Percentiles rank a stretch among this genome's conserved stretches.
Conservation (phyloP, 306 rosid species). For the Trifolium fragiferum region DNA sequence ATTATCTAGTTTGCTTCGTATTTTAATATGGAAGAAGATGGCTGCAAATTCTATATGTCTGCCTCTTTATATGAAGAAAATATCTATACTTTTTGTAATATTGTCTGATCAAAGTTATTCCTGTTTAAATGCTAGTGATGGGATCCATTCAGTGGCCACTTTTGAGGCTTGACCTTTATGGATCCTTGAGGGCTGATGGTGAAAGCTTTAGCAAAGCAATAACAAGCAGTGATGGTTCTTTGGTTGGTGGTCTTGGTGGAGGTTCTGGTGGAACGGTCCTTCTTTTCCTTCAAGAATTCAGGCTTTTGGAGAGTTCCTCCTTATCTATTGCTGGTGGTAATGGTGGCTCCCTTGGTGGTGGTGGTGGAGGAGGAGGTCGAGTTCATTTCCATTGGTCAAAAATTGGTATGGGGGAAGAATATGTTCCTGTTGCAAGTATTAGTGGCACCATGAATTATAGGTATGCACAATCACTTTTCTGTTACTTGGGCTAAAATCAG, state of each 20-base stretch:
- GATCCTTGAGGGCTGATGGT: constrained; percentile 87
- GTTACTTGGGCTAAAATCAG: constrained; percentile 9
- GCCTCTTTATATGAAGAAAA: constrained; percentile 34
- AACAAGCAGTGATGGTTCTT: constrained; percentile 61
- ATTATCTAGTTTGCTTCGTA: constrained; percentile 28
- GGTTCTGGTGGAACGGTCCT: constrained; percentile 98
- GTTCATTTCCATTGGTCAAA: constrained; percentile 97
- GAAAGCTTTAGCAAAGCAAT: constrained; percentile 72
- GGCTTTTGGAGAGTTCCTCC: constrained; percentile 73
- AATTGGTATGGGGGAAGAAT: constrained; percentile 75
- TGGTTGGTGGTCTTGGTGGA: constrained; percentile 93
- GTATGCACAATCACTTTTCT: constrained; percentile 49
- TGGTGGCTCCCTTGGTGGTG: constrained; percentile 92
- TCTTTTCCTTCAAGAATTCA: constrained; percentile 92
- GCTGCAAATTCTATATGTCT: constrained; percentile 37
- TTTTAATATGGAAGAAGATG: constrained; percentile 37
- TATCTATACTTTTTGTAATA: constrained; percentile 28
- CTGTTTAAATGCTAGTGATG: constrained; percentile 63
- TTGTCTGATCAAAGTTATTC: constrained; percentile 32
- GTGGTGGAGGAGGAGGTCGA: constrained; percentile 99
- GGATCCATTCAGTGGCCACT: constrained; percentile 99
- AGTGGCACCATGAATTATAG: constrained; percentile 76
- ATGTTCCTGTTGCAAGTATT: constrained; percentile 84
- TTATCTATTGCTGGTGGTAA: constrained; percentile 83
- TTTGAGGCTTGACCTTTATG: constrained; percentile 71